phyloP scores from a whole-genome alignment of 2,329 filamentous ascomycete genomes.

The Pseudopithomyces chartarum region DNA sequence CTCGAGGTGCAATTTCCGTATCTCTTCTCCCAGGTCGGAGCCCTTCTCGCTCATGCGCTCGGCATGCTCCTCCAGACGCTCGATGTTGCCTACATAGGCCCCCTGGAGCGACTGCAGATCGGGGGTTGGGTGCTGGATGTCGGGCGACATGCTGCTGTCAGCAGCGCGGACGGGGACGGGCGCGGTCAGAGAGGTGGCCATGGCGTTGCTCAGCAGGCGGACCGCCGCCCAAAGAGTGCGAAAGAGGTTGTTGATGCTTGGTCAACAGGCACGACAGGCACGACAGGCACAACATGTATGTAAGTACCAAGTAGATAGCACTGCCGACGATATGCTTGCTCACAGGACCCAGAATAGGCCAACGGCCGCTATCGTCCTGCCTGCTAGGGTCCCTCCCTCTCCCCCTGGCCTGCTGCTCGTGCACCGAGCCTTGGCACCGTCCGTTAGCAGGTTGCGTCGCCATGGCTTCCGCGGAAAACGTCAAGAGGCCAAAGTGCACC shows the following conservation, averaged over 20 bases:
- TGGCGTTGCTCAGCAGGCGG: constrained; percentile 17
- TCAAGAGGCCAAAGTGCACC: too few relatives aligned
- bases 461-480: neutral
- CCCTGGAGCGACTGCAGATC: constrained; percentile 66
- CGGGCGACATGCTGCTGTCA: constrained; percentile 23
- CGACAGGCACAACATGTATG: too few relatives aligned
- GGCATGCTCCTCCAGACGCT: constrained; percentile 74
- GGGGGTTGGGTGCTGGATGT: constrained; percentile 61
- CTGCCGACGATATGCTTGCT: constrained; percentile 4
- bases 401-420: neutral
- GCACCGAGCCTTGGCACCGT: neutral
- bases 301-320: too few relatives aligned
- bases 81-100: constrained; percentile 69
- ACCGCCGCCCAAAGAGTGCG: constrained; percentile 1
- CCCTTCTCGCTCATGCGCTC: constrained; percentile 73
- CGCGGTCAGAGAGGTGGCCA: constrained; percentile 28
- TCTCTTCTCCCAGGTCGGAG: constrained; percentile 78
- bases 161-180: constrained; percentile 25
- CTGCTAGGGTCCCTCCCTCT: constrained; percentile 15
- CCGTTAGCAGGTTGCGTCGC: neutral
- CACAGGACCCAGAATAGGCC: constrained; percentile 32
- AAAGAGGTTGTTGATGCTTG: constrained; percentile 4
- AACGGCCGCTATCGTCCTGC: constrained; percentile 10
- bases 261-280: too few relatives aligned
- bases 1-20: constrained; percentile 72